These are phyloP conservation scores for Haematococcus sp. DNA, from an alignment of 139 green algal genomes.

Conservation along the genomic window DNA sequence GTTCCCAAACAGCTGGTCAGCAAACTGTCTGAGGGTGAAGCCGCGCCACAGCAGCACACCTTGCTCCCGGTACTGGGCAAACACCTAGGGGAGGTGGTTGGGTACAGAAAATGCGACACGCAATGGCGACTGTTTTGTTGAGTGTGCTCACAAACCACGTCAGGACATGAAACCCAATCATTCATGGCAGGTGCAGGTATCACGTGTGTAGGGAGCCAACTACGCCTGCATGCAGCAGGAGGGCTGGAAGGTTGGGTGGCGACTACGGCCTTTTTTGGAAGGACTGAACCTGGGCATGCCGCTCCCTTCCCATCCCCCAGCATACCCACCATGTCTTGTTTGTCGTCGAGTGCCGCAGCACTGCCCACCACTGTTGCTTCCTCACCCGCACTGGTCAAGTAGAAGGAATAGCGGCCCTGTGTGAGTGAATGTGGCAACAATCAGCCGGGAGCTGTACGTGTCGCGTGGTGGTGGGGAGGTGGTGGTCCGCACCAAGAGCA, in stretches of 20 bases:
- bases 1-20: slow-evolving; percentile 82
- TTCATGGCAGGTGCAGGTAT: too few relatives aligned
- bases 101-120: neutral
- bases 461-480: too few relatives aligned
- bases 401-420: slow-evolving; percentile 93
- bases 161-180: too few relatives aligned
- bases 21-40: slow-evolving; percentile 80
- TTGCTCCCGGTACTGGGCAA: slow-evolving; percentile 92
- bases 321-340: slow-evolving; percentile 66
- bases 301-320: too few relatives aligned
- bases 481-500: too few relatives aligned
- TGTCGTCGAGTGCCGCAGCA: slow-evolving; percentile 70
- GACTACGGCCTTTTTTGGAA: too few relatives aligned
- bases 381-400: slow-evolving; percentile 89
- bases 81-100: slow-evolving; percentile 45
- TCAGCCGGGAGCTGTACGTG: too few relatives aligned
- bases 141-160: neutral
- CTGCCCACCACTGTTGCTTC: slow-evolving; percentile 81
- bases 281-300: too few relatives aligned
- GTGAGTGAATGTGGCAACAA: too few relatives aligned
- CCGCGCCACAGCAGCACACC: slow-evolving; percentile 91
- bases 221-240: too few relatives aligned
- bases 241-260: too few relatives aligned
- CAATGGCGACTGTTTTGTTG: neutral
- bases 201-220: too few relatives aligned